Base-by-base conservation (phyloP, 2,329 filamentous ascomycete species). In the Colletotrichum paranaense region DNA sequence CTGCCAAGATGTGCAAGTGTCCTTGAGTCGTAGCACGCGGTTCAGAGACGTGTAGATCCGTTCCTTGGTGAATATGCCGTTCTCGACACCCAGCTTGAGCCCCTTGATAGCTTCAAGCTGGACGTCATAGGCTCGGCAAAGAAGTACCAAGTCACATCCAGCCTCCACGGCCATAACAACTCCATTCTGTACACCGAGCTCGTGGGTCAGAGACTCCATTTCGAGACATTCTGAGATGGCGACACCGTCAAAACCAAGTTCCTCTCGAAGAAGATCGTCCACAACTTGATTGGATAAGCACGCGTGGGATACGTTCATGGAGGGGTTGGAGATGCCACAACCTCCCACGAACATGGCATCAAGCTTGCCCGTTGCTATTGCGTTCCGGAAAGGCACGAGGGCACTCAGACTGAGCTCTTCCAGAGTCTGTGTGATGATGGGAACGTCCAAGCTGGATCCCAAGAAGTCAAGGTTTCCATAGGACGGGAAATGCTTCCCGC, bases 131-230 rank as follows among this genome's bases (percentile, higher is more conserved):
- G 95, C 95, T 57, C 95, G 92, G 78, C 95, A 98, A 1, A 98
- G 89, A 6, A 98, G 89, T 5, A 98, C 91, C 66, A 98, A 86
- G 81, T 99, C 97, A 80, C 97, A 98, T 16, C 97, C 97, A 38
- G 97, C 96, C 81, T 98, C 97, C 63, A 98, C 94, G 4, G 97
- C 97, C 95, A 98, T 98, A 77, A 98, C 95, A 0, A 96, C 98
- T 14, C 97, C 97, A 53, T 97, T 96, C 77, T 96, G 95, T 22
- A 99, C 95, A n/a, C 96, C 96, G 62, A 98, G 97, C 78, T 98
- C 97, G 79, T 97, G 94, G 76, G 95, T 97, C 9, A 98, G 88
- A 0, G 95, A 95, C 79, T 98, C 95, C 96, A 98, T 98, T 81
- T 98, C 96, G 8, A 98, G 85, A 76, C 96, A 98, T 80, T 98